phyloP scores from a whole-genome alignment of 164 flowering plant genomes.

The Cinnamomum micranthum region DNA sequence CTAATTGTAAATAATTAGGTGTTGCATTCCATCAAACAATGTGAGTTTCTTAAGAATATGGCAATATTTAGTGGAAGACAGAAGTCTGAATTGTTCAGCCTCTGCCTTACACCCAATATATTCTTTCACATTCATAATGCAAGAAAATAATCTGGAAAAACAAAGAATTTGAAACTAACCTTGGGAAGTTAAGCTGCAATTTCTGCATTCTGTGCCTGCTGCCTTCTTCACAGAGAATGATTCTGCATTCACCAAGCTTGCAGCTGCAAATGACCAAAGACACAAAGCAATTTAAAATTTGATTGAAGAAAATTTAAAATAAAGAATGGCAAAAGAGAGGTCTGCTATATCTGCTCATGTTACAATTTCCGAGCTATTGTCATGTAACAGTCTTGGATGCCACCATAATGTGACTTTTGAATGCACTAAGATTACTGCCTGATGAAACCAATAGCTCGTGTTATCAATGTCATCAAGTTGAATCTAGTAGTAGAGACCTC shows the following conservation, averaged over 20 bases:
- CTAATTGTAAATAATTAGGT: too few relatives aligned
- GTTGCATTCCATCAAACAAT: too few relatives aligned
- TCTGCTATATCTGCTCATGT: background rate
- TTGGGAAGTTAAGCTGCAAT: constrained; percentile 90
- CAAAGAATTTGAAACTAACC: constrained; percentile 36
- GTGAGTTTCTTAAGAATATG: too few relatives aligned
- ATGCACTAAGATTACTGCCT: background rate
- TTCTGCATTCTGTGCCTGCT: constrained; percentile 81
- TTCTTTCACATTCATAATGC: background rate
- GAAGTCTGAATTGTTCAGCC: constrained; percentile 33
- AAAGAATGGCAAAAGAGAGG: background rate
- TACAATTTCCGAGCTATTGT: background rate
- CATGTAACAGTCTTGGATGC: background rate
- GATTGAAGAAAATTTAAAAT: background rate
- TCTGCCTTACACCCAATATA: constrained; percentile 53
- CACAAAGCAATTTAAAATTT: background rate
- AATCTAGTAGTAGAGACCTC: background rate
- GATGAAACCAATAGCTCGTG: background rate
- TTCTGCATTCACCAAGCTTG: constrained; percentile 85
- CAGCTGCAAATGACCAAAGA: constrained; percentile 45
- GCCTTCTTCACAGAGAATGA: constrained; percentile 81
- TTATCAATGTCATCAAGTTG: background rate
- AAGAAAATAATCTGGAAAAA: background rate
- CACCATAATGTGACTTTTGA: background rate
- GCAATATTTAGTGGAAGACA: too few relatives aligned